Percentiles rank a stretch among this genome's conserved stretches.
Evolutionary conservation across 1,284 basidiomycete species (phyloP).

Genomic region (Apiotrichum porosum): DNA sequence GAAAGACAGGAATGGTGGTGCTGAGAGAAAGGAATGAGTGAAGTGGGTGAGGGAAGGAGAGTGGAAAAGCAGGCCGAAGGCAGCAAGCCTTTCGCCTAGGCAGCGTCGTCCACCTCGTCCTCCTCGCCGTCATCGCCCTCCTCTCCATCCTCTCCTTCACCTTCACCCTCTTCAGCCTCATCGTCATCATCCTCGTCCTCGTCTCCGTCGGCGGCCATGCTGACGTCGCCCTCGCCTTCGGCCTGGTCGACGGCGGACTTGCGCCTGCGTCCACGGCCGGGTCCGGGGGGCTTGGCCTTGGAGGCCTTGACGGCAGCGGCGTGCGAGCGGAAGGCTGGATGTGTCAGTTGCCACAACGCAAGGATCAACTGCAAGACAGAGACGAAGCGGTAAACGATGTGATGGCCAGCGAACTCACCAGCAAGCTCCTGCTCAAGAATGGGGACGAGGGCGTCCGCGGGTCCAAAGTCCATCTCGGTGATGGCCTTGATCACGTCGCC

Average conservation of each 20-base stretch:
- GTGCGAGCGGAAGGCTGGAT: constrained; percentile 32
- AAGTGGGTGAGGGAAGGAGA: neutral
- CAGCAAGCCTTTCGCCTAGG: neutral
- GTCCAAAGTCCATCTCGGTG: constrained; percentile 66
- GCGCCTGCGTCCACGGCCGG: constrained; percentile 36
- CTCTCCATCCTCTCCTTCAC: constrained; percentile 17
- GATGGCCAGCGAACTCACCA: constrained; percentile 51
- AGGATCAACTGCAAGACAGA: neutral
- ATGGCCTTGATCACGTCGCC: constrained; percentile 82
- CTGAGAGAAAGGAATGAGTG: neutral
- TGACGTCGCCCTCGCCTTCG: constrained; percentile 10
- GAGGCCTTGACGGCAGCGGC: constrained; percentile 25
- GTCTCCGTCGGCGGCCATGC: constrained; percentile 29
- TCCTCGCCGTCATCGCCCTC: constrained; percentile 8
- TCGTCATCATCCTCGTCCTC: constrained; percentile 36
- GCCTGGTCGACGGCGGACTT: constrained; percentile 23
- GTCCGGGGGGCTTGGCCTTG: constrained; percentile 31
- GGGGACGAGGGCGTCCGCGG: constrained; percentile 61
- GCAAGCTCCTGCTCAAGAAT: constrained; percentile 66
- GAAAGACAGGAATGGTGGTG: neutral
- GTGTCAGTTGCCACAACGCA: neutral
- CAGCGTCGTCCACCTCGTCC: constrained; percentile 1
- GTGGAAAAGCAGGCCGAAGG: neutral
- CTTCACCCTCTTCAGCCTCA: constrained; percentile 15
- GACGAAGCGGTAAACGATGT: neutral